Conservation (phyloP, 2,329 filamentous ascomycete genomes). For the Cercospora sp. region DNA sequence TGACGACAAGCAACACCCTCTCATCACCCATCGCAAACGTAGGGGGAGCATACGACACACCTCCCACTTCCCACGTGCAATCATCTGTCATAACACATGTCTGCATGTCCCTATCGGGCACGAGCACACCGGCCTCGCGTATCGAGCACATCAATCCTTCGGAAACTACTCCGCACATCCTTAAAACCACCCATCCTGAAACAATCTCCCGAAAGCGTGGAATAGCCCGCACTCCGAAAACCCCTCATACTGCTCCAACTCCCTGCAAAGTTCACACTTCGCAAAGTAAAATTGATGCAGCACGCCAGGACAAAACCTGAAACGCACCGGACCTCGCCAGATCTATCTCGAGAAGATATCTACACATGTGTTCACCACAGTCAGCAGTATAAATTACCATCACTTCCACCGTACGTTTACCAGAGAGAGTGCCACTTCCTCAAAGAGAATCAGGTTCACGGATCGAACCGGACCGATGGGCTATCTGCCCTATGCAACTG, state of each 20-base stretch:
- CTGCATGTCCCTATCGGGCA: neutral
- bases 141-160: neutral
- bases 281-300: constrained; percentile 7
- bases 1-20: neutral
- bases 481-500: neutral
- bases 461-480: neutral
- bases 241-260: constrained; percentile 10
- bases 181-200: neutral
- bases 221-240: neutral
- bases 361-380: neutral
- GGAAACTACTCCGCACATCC: neutral
- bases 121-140: too few relatives aligned
- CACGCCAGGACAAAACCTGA: neutral
- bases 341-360: neutral
- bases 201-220: neutral
- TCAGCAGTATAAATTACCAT: neutral
- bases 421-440: neutral
- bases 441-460: neutral
- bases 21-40: neutral
- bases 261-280: neutral
- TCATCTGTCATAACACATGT: neutral
- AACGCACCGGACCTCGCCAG: constrained; percentile 12
- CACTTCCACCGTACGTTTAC: neutral
- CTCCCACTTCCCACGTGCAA: neutral
- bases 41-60: neutral